Conservation (phyloP, 306 rosid genomes). For the Rubus idaeus region DNA sequence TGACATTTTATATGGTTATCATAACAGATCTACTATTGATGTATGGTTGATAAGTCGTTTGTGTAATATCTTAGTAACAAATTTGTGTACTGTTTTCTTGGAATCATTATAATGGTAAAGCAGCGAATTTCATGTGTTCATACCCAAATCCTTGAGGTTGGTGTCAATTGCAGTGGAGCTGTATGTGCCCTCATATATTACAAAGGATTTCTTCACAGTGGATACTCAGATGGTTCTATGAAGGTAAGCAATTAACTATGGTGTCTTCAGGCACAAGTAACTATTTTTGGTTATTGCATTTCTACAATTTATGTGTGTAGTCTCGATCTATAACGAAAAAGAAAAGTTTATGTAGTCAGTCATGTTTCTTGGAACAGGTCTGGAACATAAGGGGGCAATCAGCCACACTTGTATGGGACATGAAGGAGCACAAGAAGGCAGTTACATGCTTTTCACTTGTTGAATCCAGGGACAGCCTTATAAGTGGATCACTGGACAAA, state of each 20-base stretch:
- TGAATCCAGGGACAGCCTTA: slow-evolving; percentile 60
- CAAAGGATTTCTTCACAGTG: slow-evolving; percentile 73
- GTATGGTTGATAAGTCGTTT: not conserved
- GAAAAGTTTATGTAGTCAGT: not conserved
- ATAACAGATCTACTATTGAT: not conserved
- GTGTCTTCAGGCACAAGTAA: not conserved
- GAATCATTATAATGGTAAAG: slow-evolving; percentile 45
- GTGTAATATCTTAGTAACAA: not conserved
- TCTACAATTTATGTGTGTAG: not conserved
- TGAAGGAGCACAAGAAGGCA: slow-evolving; percentile 65
- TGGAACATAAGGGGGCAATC: slow-evolving; percentile 79
- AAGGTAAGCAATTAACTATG: slow-evolving; percentile 43
- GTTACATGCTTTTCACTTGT: slow-evolving; percentile 68
- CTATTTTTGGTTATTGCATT: not conserved
- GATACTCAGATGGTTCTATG: slow-evolving; percentile 77
- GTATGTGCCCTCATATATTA: slow-evolving; percentile 73
- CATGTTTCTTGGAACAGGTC: slow-evolving; percentile 36
- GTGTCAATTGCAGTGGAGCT: slow-evolving; percentile 47
- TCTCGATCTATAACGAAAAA: not conserved
- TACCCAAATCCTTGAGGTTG: slow-evolving; percentile 73
- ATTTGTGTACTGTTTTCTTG: slow-evolving; percentile 13
- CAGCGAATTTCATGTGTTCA: slow-evolving; percentile 90
- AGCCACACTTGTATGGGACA: slow-evolving; percentile 69
- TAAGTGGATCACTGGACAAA: slow-evolving; percentile 77
- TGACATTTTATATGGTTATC: not conserved